Evolutionary conservation across 306 rosid species (phyloP).

Genomic region (Echinosophora koreensis): DNA sequence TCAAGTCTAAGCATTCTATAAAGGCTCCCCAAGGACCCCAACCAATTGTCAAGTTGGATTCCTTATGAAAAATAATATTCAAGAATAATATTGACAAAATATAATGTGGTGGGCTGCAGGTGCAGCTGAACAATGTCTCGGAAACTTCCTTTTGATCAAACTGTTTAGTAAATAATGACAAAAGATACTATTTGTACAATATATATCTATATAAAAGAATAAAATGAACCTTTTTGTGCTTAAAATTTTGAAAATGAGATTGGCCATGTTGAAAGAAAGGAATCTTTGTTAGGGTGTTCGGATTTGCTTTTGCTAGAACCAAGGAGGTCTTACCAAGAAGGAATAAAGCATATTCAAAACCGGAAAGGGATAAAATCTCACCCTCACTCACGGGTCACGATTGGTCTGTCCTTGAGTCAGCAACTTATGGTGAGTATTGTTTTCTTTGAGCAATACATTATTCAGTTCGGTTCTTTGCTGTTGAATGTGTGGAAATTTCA

Average conservation of each 20-base stretch:
- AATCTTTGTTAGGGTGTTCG: constrained; percentile 57
- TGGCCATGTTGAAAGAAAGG: constrained; percentile 64
- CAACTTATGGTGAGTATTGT: background rate
- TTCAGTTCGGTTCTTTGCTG: background rate
- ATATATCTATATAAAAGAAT: background rate
- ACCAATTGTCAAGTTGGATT: no score
- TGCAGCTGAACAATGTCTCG: constrained; percentile 10
- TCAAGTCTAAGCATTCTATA: no score
- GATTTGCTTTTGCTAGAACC: constrained; percentile 69
- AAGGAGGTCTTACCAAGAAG: constrained; percentile 55
- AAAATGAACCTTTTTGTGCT: constrained; percentile 18
- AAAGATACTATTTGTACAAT: constrained; percentile 19
- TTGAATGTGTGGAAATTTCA: background rate
- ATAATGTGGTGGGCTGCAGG: constrained; percentile 5
- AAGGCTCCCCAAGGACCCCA: no score
- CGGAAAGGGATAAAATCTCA: constrained; percentile 33
- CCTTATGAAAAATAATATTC: no score
- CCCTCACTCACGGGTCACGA: constrained; percentile 34
- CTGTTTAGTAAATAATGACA: background rate
- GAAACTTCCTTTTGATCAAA: constrained; percentile 47
- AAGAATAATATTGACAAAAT: background rate
- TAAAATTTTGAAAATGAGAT: constrained; percentile 42
- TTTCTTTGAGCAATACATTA: background rate
- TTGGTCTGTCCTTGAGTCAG: constrained; percentile 26
- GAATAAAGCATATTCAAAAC: constrained; percentile 65